A percentile compares a stretch with the other conserved stretches of the same genome.
phyloP scores from a whole-genome alignment of 345 rosid species.

The Punica granatum region DNA sequence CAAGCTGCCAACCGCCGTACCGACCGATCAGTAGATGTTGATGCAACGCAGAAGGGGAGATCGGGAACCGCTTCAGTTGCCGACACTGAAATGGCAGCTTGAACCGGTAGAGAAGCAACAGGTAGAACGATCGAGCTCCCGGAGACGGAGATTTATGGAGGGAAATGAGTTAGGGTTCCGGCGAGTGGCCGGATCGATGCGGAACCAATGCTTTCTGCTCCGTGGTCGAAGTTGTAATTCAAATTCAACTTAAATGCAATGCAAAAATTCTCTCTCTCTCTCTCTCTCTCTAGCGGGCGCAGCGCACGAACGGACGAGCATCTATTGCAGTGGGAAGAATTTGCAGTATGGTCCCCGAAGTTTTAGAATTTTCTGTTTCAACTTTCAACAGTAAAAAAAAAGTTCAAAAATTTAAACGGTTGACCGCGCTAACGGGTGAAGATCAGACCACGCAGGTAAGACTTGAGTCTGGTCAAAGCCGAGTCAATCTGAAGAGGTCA shows the following conservation, averaged over 20 bases:
- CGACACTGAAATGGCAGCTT: neutral
- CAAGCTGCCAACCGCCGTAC: neutral
- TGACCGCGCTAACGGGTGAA: neutral
- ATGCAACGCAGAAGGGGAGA: neutral
- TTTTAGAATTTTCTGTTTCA: neutral
- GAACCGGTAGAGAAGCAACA: neutral
- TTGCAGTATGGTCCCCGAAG: neutral
- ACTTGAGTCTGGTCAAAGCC: neutral
- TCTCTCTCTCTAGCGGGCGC: neutral
- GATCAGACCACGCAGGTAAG: neutral
- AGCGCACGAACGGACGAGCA: neutral
- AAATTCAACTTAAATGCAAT: slow-evolving; percentile 6
- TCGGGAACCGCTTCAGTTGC: neutral
- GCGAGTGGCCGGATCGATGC: slow-evolving; percentile 3
- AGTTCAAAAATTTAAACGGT: slow-evolving; percentile 1
- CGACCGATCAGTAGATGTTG: slow-evolving; percentile 1
- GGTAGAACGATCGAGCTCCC: neutral
- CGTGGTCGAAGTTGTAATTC: slow-evolving; percentile 5
- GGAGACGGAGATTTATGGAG: slow-evolving; percentile 3
- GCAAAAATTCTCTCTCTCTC: slow-evolving; percentile 1
- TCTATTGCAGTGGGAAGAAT: slow-evolving; percentile 1
- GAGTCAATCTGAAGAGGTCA: neutral
- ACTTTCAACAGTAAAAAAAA: neutral
- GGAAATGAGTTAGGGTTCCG: slow-evolving; percentile 1
- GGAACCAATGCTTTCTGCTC: neutral